These are phyloP conservation scores for Secale cereale DNA, from an alignment of 176 grass and related monocot genomes.

Conservation along the genomic window DNA sequence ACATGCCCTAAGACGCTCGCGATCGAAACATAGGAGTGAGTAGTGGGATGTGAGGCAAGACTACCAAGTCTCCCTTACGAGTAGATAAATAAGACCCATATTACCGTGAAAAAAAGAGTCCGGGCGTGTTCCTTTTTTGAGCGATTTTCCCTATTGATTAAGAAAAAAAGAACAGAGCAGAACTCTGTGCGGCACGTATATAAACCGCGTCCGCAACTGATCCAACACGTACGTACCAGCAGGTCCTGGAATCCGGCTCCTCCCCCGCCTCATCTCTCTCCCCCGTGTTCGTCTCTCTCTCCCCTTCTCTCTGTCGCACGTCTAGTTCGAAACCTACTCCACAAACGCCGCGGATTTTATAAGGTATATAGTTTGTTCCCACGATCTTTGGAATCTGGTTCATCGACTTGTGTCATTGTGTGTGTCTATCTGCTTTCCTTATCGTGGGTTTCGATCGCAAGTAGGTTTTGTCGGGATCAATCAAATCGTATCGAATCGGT, in stretches of 20 bases:
- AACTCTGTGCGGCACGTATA: not conserved
- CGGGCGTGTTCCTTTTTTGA: too few relatives aligned
- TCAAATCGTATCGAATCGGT: too few relatives aligned
- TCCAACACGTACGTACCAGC: not conserved
- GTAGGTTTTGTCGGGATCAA: too few relatives aligned
- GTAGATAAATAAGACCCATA: too few relatives aligned
- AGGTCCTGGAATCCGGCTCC: not conserved
- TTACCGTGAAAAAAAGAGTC: too few relatives aligned
- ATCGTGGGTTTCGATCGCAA: too few relatives aligned
- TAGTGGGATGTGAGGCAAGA: too few relatives aligned
- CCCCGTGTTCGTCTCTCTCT: slow-evolving; percentile 3
- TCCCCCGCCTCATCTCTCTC: not conserved
- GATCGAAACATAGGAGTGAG: too few relatives aligned
- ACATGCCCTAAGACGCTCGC: too few relatives aligned
- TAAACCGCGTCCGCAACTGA: not conserved
- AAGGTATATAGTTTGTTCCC: not conserved
- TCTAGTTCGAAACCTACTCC: slow-evolving; percentile 11
- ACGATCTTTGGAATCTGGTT: not conserved
- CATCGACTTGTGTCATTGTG: not conserved
- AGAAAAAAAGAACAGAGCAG: not conserved
- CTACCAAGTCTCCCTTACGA: too few relatives aligned
- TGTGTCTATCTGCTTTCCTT: not conserved
- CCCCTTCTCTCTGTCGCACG: not conserved
- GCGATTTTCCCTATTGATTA: too few relatives aligned
- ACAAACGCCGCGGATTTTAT: not conserved